These are phyloP conservation scores for Amanita pallidorosea DNA, from an alignment of 768 basidiomycete genomes.

Conservation along the genomic window DNA sequence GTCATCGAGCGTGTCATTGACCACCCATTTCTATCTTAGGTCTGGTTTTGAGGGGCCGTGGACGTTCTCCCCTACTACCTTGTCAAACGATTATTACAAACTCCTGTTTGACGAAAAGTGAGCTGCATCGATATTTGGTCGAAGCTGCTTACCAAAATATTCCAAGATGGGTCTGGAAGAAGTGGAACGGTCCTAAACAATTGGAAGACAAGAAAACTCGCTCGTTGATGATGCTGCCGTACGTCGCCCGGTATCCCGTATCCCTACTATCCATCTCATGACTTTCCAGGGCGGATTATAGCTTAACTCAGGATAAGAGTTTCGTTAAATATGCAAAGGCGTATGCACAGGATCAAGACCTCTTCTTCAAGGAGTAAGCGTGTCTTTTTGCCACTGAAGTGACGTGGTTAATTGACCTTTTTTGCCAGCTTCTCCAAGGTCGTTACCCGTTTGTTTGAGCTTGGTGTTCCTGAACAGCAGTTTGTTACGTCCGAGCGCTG, in stretches of 20 bases:
- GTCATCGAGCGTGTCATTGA: not conserved
- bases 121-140: slow-evolving; percentile 7
- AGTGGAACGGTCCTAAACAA: slow-evolving; percentile 92
- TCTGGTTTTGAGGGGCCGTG: slow-evolving; percentile 87
- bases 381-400: not conserved
- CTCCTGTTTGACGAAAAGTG: slow-evolving; percentile 82
- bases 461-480: slow-evolving; percentile 82
- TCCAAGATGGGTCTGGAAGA: slow-evolving; percentile 79
- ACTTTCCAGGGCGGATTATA: slow-evolving; percentile 66
- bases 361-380: slow-evolving; percentile 90
- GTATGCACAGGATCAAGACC: slow-evolving; percentile 75
- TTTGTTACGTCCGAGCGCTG: slow-evolving; percentile 66
- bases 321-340: slow-evolving; percentile 85
- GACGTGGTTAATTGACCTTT: not conserved
- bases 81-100: slow-evolving; percentile 82
- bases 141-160: not conserved
- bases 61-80: slow-evolving; percentile 87
- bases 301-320: slow-evolving; percentile 78
- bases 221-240: slow-evolving; percentile 94
- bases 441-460: slow-evolving; percentile 76
- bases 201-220: slow-evolving; percentile 86
- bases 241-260: slow-evolving; percentile 19
- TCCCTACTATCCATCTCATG: not conserved
- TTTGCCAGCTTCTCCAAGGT: slow-evolving; percentile 66
- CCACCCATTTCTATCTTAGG: slow-evolving; percentile 13